Evolutionary conservation across 2,329 filamentous ascomycete genomes (phyloP).

Genomic region (Periconia macrospinosa): DNA sequence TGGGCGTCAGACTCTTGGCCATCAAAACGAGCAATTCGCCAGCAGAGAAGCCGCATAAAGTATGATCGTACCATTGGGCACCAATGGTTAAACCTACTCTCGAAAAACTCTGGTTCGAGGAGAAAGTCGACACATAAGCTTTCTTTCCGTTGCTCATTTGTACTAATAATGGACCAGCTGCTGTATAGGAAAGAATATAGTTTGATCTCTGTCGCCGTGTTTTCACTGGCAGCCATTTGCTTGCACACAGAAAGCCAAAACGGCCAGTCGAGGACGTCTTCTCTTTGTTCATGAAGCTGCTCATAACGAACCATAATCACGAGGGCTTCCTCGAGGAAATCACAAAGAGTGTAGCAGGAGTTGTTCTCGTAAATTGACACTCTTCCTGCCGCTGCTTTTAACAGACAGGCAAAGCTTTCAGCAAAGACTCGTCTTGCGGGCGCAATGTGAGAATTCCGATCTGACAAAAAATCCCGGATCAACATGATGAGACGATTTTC

Average conservation of each 20-base stretch:
- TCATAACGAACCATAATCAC: constrained; percentile 67
- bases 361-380: constrained; percentile 81
- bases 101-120: constrained; percentile 73
- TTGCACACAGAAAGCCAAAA: constrained; percentile 85
- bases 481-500: constrained; percentile 84
- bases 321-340: constrained; percentile 83
- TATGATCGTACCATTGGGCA: constrained; percentile 94
- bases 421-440: constrained; percentile 71
- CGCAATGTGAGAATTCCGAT: constrained; percentile 57
- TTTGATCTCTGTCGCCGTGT: constrained; percentile 87
- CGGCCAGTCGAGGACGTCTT: constrained; percentile 68
- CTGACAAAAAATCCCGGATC: constrained; percentile 76
- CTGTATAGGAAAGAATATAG: constrained; percentile 80
- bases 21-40: constrained; percentile 79
- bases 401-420: constrained; percentile 70
- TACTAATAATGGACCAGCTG: constrained; percentile 73
- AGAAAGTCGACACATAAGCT: constrained; percentile 74
- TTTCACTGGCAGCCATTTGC: constrained; percentile 78
- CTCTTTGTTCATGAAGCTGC: constrained; percentile 46
- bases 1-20: constrained; percentile 68
- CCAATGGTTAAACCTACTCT: constrained; percentile 88
- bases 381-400: constrained; percentile 73
- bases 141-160: constrained; percentile 68
- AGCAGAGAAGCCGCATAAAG: constrained; percentile 87
- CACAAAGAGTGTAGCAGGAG: constrained; percentile 86